phyloP scores from a whole-genome alignment of 78 protist species.

The Fonticula alba region DNA sequence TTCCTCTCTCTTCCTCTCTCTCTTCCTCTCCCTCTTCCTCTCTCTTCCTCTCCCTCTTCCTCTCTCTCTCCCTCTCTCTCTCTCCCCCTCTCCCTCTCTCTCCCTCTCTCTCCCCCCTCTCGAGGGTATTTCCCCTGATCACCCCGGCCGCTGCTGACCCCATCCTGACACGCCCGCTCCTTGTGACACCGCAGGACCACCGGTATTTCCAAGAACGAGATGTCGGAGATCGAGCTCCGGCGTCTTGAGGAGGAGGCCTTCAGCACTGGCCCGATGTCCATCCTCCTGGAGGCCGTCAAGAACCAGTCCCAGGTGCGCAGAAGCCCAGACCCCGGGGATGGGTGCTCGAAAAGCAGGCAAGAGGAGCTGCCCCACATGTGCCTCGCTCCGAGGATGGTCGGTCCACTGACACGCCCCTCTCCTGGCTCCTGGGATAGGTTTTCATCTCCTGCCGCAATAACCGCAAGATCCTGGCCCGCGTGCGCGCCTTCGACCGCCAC shows the following conservation, averaged over 20 bases:
- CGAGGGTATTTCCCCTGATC: no score
- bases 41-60: no score
- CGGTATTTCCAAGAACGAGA: no score
- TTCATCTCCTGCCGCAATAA: conserved; percentile 89
- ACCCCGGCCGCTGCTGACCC: no score
- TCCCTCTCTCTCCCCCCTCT: no score
- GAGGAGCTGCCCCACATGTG: neutral
- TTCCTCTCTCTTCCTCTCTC: no score
- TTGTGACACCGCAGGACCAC: no score
- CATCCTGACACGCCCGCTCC: no score
- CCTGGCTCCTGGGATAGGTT: conserved; percentile 23
- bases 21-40: no score
- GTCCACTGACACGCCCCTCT: neutral
- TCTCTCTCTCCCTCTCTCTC: no score
- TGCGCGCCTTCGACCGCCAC: conserved; percentile 97
- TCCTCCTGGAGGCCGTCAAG: conserved; percentile 68
- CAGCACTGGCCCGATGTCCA: conserved; percentile 81
- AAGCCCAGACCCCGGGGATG: no score
- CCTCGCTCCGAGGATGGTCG: neutral
- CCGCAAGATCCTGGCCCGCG: conserved; percentile 79
- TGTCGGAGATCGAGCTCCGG: conserved; percentile 14
- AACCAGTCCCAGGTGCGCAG: conserved; percentile 37
- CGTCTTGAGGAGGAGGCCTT: conserved; percentile 56
- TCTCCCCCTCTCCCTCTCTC: no score
- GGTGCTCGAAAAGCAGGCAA: neutral